These are phyloP conservation scores for Bryum argenteum DNA, from an alignment of 225 moss, liverwort and hornwort genomes.

Conservation along the genomic window DNA sequence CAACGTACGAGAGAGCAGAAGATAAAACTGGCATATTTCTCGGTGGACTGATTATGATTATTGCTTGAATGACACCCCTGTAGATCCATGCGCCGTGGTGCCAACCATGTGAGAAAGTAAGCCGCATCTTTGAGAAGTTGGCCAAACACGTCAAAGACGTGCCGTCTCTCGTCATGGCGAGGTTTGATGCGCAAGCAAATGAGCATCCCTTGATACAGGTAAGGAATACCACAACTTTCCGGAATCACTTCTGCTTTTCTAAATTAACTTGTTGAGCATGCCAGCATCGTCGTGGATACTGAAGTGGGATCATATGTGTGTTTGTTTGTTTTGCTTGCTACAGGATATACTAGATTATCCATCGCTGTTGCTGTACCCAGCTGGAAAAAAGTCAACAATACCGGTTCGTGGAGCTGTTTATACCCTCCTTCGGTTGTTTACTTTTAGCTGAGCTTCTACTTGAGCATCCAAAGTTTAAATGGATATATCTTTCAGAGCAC, in stretches of 20 bases:
- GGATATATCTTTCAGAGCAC: neutral
- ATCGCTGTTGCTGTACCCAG: constrained; percentile 67
- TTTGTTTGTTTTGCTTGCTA: constrained; percentile 22
- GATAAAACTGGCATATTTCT: no score
- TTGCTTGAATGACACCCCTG: constrained; percentile 8
- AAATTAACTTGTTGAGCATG: constrained; percentile 15
- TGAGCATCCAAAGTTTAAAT: neutral
- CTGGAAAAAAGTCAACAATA: constrained; percentile 45
- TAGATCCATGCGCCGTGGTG: constrained; percentile 86
- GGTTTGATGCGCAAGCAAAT: constrained; percentile 73
- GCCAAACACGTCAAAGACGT: constrained; percentile 67
- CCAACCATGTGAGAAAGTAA: constrained; percentile 66
- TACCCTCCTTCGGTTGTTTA: neutral
- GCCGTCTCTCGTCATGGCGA: constrained; percentile 70
- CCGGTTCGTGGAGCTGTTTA: constrained; percentile 46
- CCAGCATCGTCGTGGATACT: neutral
- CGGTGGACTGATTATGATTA: constrained; percentile 14
- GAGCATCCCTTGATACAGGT: constrained; percentile 82
- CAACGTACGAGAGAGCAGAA: no score
- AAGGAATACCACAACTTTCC: constrained; percentile 6
- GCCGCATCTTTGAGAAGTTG: constrained; percentile 70
- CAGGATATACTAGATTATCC: constrained; percentile 65
- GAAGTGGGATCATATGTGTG: no score
- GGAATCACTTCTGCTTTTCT: neutral
- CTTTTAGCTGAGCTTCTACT: neutral